Evolutionary conservation across 2,329 filamentous ascomycete genomes (phyloP), one percentile per base, ranked within the genome.

Genomic region (Metarhizium album): DNA sequence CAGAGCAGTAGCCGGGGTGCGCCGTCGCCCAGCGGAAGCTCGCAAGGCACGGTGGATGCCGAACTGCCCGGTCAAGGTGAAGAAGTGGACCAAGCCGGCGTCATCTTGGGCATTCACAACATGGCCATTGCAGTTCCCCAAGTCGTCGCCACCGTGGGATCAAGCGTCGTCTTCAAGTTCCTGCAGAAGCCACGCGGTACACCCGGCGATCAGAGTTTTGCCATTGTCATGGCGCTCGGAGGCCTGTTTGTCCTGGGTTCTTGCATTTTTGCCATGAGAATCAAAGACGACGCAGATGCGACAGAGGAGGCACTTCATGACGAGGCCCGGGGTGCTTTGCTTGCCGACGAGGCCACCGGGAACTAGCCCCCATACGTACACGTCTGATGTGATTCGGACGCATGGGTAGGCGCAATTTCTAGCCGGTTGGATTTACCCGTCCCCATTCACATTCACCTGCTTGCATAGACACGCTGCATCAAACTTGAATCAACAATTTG

Each of bases 101-200:
- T 96, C 40, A 89, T 97, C 43, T 77, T 97, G 2, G 91, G 91
- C 8, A 90, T 97, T 50, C 91, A 97, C 73, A 97, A 97, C 66
- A 91, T 97, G 70, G 85, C 90, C 16, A 87, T 97, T 58, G 89
- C 90, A 1, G 83, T 89, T 4, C 91, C 91, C 1, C 91, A 97
- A 64, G 90, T 96, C 54, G 77, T 96, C 50, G 90, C 91, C 11
- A 96, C 90, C 5, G 70, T 96, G 27, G 82, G 86, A 23, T 91
- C 87, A 53, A 90, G 86, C 62, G 73, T 86, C 53, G 86, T 97
- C 55, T 97, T 97, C 72, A 84, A 82, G 62, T 71, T 84, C 40
- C 78, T 91, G 60, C 90, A 97, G 70, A 95, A 95, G 67, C 89
- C 88, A 1, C 78, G 91, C 55, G 90, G 90, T 4, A 80, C 78